Base-by-base conservation (phyloP, 495 filamentous ascomycete species). In the Cladorrhinum samala region DNA sequence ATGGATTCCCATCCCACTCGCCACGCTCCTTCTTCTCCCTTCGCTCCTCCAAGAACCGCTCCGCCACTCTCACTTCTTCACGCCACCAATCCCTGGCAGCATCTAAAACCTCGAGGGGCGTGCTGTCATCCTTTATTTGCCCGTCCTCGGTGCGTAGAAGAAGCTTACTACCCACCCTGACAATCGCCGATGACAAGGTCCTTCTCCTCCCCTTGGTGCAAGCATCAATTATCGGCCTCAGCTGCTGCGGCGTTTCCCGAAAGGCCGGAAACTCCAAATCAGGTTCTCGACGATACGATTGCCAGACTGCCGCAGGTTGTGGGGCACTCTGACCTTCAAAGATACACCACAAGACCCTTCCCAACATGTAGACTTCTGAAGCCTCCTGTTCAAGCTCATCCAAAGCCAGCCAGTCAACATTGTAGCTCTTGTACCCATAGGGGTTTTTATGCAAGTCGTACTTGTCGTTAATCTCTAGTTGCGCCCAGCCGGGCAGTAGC, bases 331-430 rank as follows among this genome's bases (percentile, higher is more conserved):
- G 69, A 3, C 72, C 72, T 56, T 79, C 75, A 46, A 77, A 79
- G 13, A 79, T 70, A 57, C 76, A 79, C 75, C 75, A 79, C 25
- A 79, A 60, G 6, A 76, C 60, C 2, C 72, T 64, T 1, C 72
- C 76, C 24, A 79, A 70, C 74, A 78, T 77, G 53, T 77, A 79
- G 7, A 77, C 76, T 50, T 73, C 68, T 18, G 69, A 71, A 0
- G 74, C 65, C 48, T 79, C 76, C 54, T 73, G 72, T 58, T 78
- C 75, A 9, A 39, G 36, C 11, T 63, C 56, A 23, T 65, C 67
- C 14, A 77, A 62, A 25, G 67, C 67, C 13, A 74, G 63, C 74
- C 74, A 78, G 17, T 74, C 54, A 25, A 72, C 54, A 56, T 78
- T 77, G 60, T 74, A 77, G 43, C 70, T 75, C 41, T 52, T 40